phyloP scores from a whole-genome alignment of 2,329 filamentous ascomycete genomes.

The Hypoxylon sp. region DNA sequence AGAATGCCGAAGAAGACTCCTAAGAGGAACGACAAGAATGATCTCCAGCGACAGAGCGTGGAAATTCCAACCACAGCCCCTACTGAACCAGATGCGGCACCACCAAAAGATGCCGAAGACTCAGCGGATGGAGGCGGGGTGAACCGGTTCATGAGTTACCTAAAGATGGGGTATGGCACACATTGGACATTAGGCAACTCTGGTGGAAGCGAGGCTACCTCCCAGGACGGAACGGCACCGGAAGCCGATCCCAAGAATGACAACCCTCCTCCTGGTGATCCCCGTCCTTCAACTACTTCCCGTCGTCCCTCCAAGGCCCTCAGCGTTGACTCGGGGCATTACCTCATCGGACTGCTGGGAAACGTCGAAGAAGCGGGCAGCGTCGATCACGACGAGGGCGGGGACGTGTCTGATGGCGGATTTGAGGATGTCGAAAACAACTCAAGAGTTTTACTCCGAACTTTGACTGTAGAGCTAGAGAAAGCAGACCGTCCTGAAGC shows the following conservation, averaged over 20 bases:
- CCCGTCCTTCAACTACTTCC: background rate
- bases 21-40: slow-evolving; percentile 3
- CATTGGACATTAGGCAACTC: slow-evolving; percentile 63
- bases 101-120: slow-evolving; percentile 30
- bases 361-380: slow-evolving; percentile 60
- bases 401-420: slow-evolving; percentile 33
- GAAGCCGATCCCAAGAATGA: slow-evolving; percentile 21
- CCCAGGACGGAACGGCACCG: slow-evolving; percentile 8
- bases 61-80: slow-evolving; percentile 11
- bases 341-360: slow-evolving; percentile 73
- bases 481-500: slow-evolving; percentile 52
- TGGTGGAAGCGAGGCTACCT: slow-evolving; percentile 25
- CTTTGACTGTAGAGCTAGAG: slow-evolving; percentile 71
- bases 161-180: slow-evolving; percentile 73
- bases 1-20: slow-evolving; percentile 49
- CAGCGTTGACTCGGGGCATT: slow-evolving; percentile 54
- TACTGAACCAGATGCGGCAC: slow-evolving; percentile 2
- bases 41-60: slow-evolving; percentile 13
- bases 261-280: too few species aligned
- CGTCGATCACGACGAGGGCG: slow-evolving; percentile 45
- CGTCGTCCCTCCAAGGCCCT: slow-evolving; percentile 7
- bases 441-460: slow-evolving; percentile 68
- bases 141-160: slow-evolving; percentile 67
- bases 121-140: slow-evolving; percentile 51
- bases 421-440: slow-evolving; percentile 52